Conservation (phyloP, 169 alveolate genomes). For the Plasmodium gaboni region DNA sequence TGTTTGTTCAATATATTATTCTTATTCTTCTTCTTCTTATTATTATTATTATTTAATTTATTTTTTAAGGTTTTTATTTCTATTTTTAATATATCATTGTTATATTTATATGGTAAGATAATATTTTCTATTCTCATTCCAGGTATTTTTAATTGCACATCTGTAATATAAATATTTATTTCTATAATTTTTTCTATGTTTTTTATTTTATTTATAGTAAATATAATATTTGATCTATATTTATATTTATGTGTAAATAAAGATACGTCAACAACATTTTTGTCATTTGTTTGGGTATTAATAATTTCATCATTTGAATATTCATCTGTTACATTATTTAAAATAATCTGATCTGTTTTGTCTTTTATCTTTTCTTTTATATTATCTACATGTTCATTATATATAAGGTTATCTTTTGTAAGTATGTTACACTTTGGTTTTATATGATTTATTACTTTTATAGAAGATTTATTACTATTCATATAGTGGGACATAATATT, state of each 20-base stretch:
- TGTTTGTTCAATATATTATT: not conserved
- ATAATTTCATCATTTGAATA: not conserved
- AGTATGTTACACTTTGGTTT: not conserved
- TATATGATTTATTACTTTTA: not conserved
- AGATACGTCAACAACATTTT: conserved; percentile 28
- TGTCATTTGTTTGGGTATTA: conserved; percentile 34
- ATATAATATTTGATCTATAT: conserved; percentile 36
- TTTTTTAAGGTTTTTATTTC: conserved; percentile 25
- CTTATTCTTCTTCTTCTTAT: too few relatives aligned
- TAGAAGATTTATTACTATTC: not conserved
- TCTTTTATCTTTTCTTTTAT: not conserved
- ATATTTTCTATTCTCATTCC: conserved; percentile 68
- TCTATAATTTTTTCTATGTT: conserved; percentile 43
- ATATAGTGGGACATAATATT: not conserved
- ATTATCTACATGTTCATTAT: not conserved
- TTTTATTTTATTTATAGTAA: conserved; percentile 57
- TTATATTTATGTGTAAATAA: conserved; percentile 49
- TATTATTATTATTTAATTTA: not conserved
- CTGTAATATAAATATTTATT: conserved; percentile 41
- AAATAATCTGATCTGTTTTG: not conserved
- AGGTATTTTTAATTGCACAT: conserved; percentile 60
- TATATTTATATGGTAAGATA: conserved; percentile 40
- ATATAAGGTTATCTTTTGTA: not conserved
- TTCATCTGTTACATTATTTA: conserved; percentile 20
- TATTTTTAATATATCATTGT: conserved; percentile 46